Evolutionary conservation across 306 rosid genomes (phyloP).

Genomic region (Trifolium repens): DNA sequence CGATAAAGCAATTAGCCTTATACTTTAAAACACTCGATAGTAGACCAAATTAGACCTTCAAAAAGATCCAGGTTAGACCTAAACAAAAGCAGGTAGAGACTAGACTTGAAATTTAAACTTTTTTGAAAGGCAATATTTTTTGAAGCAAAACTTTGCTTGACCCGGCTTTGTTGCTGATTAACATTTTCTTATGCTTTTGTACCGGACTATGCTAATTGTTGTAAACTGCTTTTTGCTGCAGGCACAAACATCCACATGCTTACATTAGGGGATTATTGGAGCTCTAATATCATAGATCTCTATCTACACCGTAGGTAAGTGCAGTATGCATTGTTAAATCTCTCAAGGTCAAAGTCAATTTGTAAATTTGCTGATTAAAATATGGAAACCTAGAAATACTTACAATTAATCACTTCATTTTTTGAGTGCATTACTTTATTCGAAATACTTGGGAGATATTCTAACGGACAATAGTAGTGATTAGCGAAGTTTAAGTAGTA

Average conservation of each 20-base stretch:
- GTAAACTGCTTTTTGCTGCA: constrained; percentile 43
- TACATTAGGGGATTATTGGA: constrained; percentile 80
- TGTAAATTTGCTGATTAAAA: constrained; percentile 23
- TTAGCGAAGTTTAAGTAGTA: background rate
- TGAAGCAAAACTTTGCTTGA: background rate
- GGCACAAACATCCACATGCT: constrained; percentile 63
- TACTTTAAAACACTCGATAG: background rate
- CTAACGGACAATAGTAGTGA: background rate
- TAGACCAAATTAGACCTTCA: background rate
- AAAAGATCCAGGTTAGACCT: too few species aligned
- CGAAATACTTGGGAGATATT: constrained; percentile 11
- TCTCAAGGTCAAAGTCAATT: background rate
- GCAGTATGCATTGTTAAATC: constrained; percentile 15
- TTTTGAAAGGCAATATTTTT: background rate
- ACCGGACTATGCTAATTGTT: constrained; percentile 24
- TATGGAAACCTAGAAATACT: constrained; percentile 16
- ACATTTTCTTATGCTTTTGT: background rate
- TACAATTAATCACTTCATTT: constrained; percentile 20
- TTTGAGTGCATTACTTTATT: constrained; percentile 12
- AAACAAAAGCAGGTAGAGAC: background rate
- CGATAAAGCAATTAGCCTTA: background rate
- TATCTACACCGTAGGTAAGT: constrained; percentile 88
- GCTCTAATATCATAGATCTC: constrained; percentile 84
- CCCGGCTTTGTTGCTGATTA: background rate
- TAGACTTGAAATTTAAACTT: background rate